Evolutionary conservation across 169 alveolate genomes (phyloP), one percentile per base, ranked within the genome.

Genomic region (Plasmodium ovale): DNA sequence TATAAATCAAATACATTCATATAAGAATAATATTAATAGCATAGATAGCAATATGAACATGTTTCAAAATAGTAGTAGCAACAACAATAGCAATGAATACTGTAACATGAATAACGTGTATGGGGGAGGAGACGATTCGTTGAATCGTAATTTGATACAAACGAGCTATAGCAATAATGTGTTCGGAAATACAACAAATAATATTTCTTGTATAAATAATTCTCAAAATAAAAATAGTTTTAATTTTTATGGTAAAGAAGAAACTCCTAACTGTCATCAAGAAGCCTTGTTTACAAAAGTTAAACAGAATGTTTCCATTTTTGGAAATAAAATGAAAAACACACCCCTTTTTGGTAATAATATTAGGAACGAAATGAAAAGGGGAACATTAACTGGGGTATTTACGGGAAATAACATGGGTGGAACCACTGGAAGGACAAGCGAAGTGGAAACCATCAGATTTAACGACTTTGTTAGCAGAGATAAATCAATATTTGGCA

Each of bases 401-500:
- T n/a, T n/a, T n/a, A n/a, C n/a, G n/a, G n/a, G n/a, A n/a, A 29
- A n/a, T 31, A 69, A 49, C 21, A 29, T 9, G 21, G n/a, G 16
- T 25, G 27, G 27, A 27, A 27, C 21, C 19, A 1, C 37, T 1
- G 54, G 31, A 49, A 49, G 33, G 10, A 47, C n/a, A 42, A 56
- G 35, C 21, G 82, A 10, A 64, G 14, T 16, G 0, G n/a, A 19
- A 6, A 62, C 39, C 51, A 53, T 79, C 53, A 42, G 89, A 49
- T 39, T 79, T 2, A 49, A 53, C 12, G 89, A 79, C 29, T 79
- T 21, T 64, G 89, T 65, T n/a, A 67, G 89, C 65, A 68, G 31
- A 2, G 89, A 79, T 9, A 79, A 79, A 51, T 64, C 89, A 14
- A 79, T 79, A 49, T 79, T 79, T 79, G 89, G 89, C n/a, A 79